phyloP scores from a whole-genome alignment of 2,329 filamentous ascomycete genomes.

The Hypoxylon sp. region DNA sequence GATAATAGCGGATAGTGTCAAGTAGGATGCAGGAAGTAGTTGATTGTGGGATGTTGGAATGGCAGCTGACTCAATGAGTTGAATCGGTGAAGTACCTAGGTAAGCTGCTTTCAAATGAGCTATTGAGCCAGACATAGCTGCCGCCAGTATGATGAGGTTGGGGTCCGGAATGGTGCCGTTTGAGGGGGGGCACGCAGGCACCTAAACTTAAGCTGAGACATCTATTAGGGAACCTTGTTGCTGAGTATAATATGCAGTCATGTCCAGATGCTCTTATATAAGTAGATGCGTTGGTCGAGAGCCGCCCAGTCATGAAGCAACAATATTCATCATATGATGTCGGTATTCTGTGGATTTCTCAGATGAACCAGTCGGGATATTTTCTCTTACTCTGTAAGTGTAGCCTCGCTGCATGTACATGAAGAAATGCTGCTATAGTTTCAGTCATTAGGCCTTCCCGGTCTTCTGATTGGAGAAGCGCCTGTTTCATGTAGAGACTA shows the following conservation, averaged over 20 bases:
- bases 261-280: slow-evolving; percentile 31
- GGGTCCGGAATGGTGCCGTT: slow-evolving; percentile 9
- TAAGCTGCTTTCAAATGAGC: slow-evolving; percentile 18
- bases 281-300: slow-evolving; percentile 24
- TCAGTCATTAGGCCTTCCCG: slow-evolving; percentile 27
- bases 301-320: slow-evolving; percentile 10
- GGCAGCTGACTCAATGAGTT: slow-evolving; percentile 14
- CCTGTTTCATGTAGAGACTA: slow-evolving; percentile 42
- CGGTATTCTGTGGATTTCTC: slow-evolving; percentile 20
- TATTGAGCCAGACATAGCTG: slow-evolving; percentile 17
- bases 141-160: slow-evolving; percentile 11
- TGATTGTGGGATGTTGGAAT: slow-evolving; percentile 8
- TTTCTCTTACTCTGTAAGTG: slow-evolving; percentile 28
- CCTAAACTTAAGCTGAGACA: slow-evolving; percentile 8
- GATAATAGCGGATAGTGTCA: slow-evolving; percentile 18
- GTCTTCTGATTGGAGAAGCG: slow-evolving; percentile 37
- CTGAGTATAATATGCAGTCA: slow-evolving; percentile 32
- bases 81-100: slow-evolving; percentile 10
- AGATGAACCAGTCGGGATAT: slow-evolving; percentile 37
- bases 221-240: slow-evolving; percentile 17
- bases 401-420: slow-evolving; percentile 35
- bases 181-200: slow-evolving; percentile 11
- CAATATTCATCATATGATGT: slow-evolving; percentile 38
- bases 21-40: slow-evolving; percentile 1
- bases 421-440: slow-evolving; percentile 37